A percentile compares a stretch with the other conserved stretches of the same genome.
Conservation (phyloP, 108 stramenopile genomes). For the Aurantiochytrium sp. region DNA sequence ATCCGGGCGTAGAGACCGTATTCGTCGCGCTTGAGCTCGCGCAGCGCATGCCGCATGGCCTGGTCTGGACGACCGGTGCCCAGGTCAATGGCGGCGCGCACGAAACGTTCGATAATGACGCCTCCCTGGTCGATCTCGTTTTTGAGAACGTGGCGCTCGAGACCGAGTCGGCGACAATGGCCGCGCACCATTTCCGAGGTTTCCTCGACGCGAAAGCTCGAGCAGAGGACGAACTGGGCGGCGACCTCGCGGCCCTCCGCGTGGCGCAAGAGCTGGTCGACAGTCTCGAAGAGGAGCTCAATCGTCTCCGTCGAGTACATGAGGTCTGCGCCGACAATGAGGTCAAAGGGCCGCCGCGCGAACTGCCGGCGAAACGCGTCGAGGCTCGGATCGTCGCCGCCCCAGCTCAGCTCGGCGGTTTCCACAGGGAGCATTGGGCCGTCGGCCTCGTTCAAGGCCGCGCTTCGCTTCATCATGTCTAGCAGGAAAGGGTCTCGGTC, state of each 20-base stretch:
- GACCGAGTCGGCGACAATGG: not conserved
- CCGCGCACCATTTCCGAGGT: not conserved
- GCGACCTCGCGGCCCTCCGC: not conserved
- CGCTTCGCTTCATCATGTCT: constrained; percentile 5
- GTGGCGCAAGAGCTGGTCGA: not conserved
- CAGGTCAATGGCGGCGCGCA: not conserved
- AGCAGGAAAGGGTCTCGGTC: constrained; percentile 23
- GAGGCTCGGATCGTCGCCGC: not conserved
- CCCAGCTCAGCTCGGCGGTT: not conserved
- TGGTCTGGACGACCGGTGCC: not conserved
- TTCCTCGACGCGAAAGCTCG: constrained; percentile 13
- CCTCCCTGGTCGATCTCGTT: not conserved
- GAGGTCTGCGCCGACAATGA: not conserved
- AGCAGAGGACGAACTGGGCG: not conserved
- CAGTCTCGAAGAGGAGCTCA: not conserved
- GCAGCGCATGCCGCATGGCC: not conserved
- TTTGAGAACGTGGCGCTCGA: not conserved
- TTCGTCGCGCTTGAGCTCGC: not conserved
- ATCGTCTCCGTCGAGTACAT: constrained; percentile 1
- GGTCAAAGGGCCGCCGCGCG: not conserved
- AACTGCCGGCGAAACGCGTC: not conserved
- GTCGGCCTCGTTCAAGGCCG: not conserved
- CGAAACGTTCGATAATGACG: not conserved
- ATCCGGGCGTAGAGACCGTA: not conserved
- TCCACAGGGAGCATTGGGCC: not conserved